Evolutionary conservation across 23 red algal genomes (phyloP).

Genomic region (Pyropia haitanensis): DNA sequence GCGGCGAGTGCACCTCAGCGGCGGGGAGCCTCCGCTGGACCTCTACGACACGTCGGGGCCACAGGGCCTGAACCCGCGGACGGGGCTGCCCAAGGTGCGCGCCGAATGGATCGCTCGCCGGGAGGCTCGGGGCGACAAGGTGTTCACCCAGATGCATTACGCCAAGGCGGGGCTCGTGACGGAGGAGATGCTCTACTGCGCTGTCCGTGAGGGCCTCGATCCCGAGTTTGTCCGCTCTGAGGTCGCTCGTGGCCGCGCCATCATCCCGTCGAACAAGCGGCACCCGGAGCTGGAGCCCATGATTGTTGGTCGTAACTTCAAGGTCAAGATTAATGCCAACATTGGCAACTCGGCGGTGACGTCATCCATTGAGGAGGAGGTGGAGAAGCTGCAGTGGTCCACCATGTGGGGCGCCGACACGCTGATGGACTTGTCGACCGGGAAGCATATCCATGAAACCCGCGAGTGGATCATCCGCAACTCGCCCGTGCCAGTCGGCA

Average conservation of each 20-base stretch:
- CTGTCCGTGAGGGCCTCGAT: constrained; percentile 85
- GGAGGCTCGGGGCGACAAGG: constrained; percentile 54
- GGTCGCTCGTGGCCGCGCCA: constrained; percentile 87
- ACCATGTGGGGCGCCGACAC: constrained; percentile 99
- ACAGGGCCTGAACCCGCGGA: constrained; percentile 62
- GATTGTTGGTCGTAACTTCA: constrained; percentile 91
- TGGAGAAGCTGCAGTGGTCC: constrained; percentile 98
- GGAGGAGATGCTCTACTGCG: constrained; percentile 97
- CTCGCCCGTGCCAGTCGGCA: constrained; percentile 88
- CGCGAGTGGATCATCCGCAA: constrained; percentile 98
- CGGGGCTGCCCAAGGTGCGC: constrained; percentile 86
- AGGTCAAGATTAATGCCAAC: constrained; percentile 98
- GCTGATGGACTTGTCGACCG: constrained; percentile 95
- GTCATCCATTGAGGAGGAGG: constrained; percentile 95
- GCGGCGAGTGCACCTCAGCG: constrained; percentile 63
- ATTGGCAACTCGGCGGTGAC: constrained; percentile 90
- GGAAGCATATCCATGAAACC: constrained; percentile 81
- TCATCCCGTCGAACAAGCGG: constrained; percentile 85
- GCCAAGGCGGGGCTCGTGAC: constrained; percentile 80
- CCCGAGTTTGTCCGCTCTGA: constrained; percentile 91
- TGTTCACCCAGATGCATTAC: constrained; percentile 98
- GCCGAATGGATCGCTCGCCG: constrained; percentile 67
- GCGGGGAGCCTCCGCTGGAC: constrained; percentile 68
- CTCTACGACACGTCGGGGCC: constrained; percentile 96
- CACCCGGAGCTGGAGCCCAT: constrained; percentile 95